Conservation (phyloP, 257 asterid species). For the Linaria vulgaris region DNA sequence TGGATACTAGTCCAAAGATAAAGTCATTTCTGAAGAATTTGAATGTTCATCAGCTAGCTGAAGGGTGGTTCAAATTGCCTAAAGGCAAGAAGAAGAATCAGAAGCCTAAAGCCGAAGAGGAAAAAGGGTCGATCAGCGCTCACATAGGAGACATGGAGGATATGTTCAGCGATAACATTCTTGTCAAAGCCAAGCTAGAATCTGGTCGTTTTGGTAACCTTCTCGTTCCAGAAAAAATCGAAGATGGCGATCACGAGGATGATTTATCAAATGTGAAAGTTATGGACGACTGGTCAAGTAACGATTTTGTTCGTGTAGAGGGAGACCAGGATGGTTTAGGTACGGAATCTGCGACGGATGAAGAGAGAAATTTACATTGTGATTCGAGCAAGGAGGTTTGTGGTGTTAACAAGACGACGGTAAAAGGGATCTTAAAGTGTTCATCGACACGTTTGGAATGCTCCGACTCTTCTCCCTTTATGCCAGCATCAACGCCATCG, state of each 20-base stretch:
- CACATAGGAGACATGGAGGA: constrained; percentile 28
- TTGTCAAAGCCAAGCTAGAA: neutral
- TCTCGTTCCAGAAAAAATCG: constrained; percentile 2
- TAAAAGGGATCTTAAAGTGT: constrained; percentile 51
- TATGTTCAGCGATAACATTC: constrained; percentile 26
- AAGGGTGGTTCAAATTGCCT: constrained; percentile 65
- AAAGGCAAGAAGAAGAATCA: constrained; percentile 38
- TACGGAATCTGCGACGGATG: neutral
- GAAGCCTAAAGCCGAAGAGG: constrained; percentile 15
- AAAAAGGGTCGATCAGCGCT: constrained; percentile 2
- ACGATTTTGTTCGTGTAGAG: constrained; percentile 5
- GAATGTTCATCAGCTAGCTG: constrained; percentile 48
- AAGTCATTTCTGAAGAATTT: constrained; percentile 56
- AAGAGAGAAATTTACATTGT: constrained; percentile 17
- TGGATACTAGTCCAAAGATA: constrained; percentile 31
- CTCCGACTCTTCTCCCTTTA: constrained; percentile 24
- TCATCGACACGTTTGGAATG: constrained; percentile 27
- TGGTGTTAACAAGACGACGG: constrained; percentile 20
- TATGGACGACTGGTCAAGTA: constrained; percentile 14
- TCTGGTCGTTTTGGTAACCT: constrained; percentile 5
- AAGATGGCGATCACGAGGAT: constrained; percentile 19
- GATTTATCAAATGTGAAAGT: constrained; percentile 21
- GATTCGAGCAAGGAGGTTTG: constrained; percentile 25
- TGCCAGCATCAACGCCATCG: constrained; percentile 31
- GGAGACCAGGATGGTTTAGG: neutral